Conservation (phyloP, 176 grass and related monocot genomes). For the Thalia dealbata region DNA sequence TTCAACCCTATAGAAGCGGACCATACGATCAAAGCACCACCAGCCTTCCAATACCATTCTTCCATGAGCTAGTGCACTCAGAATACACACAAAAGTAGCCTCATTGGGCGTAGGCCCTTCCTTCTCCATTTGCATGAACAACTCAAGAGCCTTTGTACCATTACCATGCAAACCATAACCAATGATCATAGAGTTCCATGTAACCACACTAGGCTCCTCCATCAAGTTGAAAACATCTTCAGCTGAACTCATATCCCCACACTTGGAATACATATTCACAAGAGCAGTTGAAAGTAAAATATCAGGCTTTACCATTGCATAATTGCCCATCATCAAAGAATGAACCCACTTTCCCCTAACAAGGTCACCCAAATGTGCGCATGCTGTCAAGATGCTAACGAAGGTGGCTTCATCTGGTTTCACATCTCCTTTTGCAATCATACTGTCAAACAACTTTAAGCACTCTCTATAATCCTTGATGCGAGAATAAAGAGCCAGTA, state of each 20-base stretch:
- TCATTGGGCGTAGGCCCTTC: conserved; percentile 31
- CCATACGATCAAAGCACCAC: conserved; percentile 59
- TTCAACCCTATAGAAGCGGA: conserved; percentile 28
- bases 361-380: conserved; percentile 40
- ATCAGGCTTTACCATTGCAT: conserved; percentile 30
- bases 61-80: conserved; percentile 55
- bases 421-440: conserved; percentile 19
- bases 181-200: conserved; percentile 72
- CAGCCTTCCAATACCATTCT: conserved; percentile 62
- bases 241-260: conserved; percentile 35
- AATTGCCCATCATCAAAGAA: conserved; percentile 16
- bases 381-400: conserved; percentile 45
- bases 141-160: conserved; percentile 36
- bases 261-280: conserved; percentile 57
- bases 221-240: conserved; percentile 44
- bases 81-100: conserved; percentile 42
- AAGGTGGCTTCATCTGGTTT: conserved; percentile 43
- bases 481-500: conserved; percentile 40
- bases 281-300: conserved; percentile 42
- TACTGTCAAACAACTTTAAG: conserved; percentile 35
- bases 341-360: conserved; percentile 49
- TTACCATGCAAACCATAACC: conserved; percentile 50
- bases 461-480: conserved; percentile 47
- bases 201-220: conserved; percentile 27
- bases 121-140: conserved; percentile 63